phyloP scores from a whole-genome alignment of 805 yeast genomes.

The Monosporozyma unispora region DNA sequence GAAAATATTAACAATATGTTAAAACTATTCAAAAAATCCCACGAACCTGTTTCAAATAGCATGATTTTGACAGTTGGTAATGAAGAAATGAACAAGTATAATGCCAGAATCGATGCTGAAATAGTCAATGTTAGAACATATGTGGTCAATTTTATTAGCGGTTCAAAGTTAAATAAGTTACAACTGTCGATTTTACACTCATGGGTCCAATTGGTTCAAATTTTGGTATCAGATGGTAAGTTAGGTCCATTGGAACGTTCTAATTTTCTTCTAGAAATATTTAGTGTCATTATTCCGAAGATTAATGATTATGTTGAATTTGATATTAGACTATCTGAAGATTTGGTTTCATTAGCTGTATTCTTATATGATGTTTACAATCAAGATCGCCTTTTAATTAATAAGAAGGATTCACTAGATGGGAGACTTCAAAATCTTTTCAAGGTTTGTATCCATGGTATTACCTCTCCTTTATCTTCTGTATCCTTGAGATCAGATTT shows the following conservation, averaged over 20 bases:
- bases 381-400: slow-evolving; percentile 32
- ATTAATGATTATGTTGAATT: slow-evolving; percentile 63
- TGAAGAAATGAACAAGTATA: slow-evolving; percentile 1
- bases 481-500: slow-evolving; percentile 66
- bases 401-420: slow-evolving; percentile 32
- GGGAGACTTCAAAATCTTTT: slow-evolving; percentile 61
- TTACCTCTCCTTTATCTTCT: slow-evolving; percentile 60
- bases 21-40: slow-evolving; percentile 18
- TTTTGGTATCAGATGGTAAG: slow-evolving; percentile 57
- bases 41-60: background rate
- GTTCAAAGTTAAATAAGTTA: slow-evolving; percentile 38
- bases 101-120: slow-evolving; percentile 11
- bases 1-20: slow-evolving; percentile 32
- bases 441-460: slow-evolving; percentile 64
- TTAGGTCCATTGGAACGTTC: slow-evolving; percentile 38
- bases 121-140: slow-evolving; percentile 15
- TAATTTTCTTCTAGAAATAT: slow-evolving; percentile 63
- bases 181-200: slow-evolving; percentile 63
- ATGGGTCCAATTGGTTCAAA: slow-evolving; percentile 76
- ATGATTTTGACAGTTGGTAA: background rate
- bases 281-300: slow-evolving; percentile 68
- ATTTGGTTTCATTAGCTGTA: slow-evolving; percentile 67
- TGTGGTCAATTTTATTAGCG: slow-evolving; percentile 39
- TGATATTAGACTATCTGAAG: slow-evolving; percentile 62
- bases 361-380: slow-evolving; percentile 57